Conservation (phyloP, 768 basidiomycete species). For the Sarcodon aspratus region DNA sequence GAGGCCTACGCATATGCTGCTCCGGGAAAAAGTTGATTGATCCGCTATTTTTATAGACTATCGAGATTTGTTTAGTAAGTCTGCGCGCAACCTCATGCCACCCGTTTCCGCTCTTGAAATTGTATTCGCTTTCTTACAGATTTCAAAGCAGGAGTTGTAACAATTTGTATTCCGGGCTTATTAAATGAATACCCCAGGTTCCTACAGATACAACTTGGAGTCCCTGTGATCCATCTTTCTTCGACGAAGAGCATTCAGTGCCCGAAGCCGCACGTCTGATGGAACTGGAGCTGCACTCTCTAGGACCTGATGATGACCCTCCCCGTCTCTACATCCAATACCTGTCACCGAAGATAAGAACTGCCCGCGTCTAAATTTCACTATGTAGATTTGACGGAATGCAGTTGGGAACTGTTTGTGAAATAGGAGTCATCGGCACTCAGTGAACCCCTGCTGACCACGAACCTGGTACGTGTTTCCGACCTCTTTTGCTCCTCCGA, state of each 20-base stretch:
- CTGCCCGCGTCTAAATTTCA: slow-evolving; percentile 18
- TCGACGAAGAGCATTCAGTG: slow-evolving; percentile 44
- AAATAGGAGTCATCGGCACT: slow-evolving; percentile 55
- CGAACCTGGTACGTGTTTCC: slow-evolving; percentile 29
- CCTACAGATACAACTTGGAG: no score
- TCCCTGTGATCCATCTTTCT: slow-evolving; percentile 27
- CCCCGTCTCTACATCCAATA: not conserved
- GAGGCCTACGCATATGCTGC: slow-evolving; percentile 49
- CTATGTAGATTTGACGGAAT: slow-evolving; percentile 26
- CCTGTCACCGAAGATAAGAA: slow-evolving; percentile 8
- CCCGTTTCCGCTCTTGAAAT: no score
- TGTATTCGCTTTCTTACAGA: no score
- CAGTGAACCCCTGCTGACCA: slow-evolving; percentile 57
- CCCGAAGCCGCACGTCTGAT: slow-evolving; percentile 57
- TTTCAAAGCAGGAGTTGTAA: no score
- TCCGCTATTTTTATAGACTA: slow-evolving; percentile 41
- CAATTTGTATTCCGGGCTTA: no score
- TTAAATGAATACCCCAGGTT: no score
- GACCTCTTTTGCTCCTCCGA: no score
- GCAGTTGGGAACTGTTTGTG: slow-evolving; percentile 54
- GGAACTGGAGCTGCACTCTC: slow-evolving; percentile 36
- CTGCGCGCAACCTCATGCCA: not conserved
- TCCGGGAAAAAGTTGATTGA: slow-evolving; percentile 23
- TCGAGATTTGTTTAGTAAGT: slow-evolving; percentile 26
- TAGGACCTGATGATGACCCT: slow-evolving; percentile 7